These are phyloP conservation scores for Fennellomyces sp. DNA, from an alignment of 371 early-diverging fungal genomes.

Conservation along the genomic window DNA sequence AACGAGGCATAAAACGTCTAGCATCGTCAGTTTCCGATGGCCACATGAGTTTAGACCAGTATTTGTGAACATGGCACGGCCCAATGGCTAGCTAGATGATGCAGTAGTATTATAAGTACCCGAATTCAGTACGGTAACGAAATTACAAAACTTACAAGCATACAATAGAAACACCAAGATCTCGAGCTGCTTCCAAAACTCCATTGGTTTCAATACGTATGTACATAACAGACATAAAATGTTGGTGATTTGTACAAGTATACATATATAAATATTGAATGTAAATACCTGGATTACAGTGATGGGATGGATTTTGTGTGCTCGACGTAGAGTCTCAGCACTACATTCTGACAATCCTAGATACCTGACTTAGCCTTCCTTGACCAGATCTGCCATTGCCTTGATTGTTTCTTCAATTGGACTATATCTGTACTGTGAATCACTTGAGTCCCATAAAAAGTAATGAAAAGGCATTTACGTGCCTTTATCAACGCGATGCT, in stretches of 20 bases:
- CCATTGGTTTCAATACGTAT: too few relatives aligned
- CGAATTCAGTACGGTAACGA: too few relatives aligned
- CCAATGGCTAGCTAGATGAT: constrained; percentile 53
- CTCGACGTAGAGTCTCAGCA: constrained; percentile 55
- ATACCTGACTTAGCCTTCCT: constrained; percentile 59
- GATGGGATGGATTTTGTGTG: constrained; percentile 71
- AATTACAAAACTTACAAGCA: too few relatives aligned
- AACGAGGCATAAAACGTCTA: constrained; percentile 52
- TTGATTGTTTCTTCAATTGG: constrained; percentile 58
- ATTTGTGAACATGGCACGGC: constrained; percentile 64
- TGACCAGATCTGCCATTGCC: constrained; percentile 63
- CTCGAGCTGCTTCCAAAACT: too few relatives aligned
- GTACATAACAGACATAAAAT: too few relatives aligned
- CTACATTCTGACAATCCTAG: constrained; percentile 63
- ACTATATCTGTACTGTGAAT: not conserved
- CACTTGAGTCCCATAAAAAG: not conserved
- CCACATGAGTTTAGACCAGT: too few relatives aligned
- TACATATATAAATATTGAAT: too few relatives aligned
- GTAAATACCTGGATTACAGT: constrained; percentile 62
- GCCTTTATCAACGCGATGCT: constrained; percentile 55
- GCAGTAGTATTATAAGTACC: too few relatives aligned
- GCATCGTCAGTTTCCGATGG: constrained; percentile 47
- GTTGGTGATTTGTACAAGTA: too few relatives aligned
- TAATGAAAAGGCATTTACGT: constrained; percentile 6
- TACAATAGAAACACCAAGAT: too few relatives aligned